phyloP scores from a whole-genome alignment of 305 asterid genomes.

The Solanum hybrid region DNA sequence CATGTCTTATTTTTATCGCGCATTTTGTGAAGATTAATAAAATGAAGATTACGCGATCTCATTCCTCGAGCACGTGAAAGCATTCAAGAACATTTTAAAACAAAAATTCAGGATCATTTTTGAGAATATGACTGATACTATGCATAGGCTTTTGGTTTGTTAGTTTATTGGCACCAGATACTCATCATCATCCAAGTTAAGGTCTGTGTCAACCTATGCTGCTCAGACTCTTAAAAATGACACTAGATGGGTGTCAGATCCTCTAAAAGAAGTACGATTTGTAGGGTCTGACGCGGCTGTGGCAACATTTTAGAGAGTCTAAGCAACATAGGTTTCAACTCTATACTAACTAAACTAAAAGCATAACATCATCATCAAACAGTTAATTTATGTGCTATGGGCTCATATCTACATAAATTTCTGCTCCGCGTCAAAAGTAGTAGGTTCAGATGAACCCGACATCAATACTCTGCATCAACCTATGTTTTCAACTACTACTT shows the following conservation, averaged over 20 bases:
- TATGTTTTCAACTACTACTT: background rate
- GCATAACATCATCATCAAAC: background rate
- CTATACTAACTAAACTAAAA: background rate
- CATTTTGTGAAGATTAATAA: background rate
- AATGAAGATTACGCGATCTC: background rate
- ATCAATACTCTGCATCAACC: background rate
- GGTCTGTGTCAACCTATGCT: background rate
- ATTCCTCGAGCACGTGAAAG: background rate
- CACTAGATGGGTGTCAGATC: background rate
- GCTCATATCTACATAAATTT: background rate
- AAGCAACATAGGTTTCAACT: background rate
- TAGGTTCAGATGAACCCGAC: background rate
- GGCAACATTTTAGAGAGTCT: background rate
- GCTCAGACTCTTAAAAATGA: background rate
- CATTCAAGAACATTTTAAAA: background rate
- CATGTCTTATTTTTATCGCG: background rate
- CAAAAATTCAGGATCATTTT: background rate
- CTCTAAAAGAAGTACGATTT: background rate
- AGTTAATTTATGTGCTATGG: background rate
- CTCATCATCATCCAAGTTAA: background rate
- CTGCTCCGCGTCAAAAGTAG: background rate
- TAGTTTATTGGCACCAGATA: background rate
- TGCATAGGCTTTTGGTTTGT: background rate
- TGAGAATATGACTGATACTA: background rate
- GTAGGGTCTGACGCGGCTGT: rapidly evolving